Conservation (phyloP, 179 eudicot genomes). For the Carnegiea gigantea region DNA sequence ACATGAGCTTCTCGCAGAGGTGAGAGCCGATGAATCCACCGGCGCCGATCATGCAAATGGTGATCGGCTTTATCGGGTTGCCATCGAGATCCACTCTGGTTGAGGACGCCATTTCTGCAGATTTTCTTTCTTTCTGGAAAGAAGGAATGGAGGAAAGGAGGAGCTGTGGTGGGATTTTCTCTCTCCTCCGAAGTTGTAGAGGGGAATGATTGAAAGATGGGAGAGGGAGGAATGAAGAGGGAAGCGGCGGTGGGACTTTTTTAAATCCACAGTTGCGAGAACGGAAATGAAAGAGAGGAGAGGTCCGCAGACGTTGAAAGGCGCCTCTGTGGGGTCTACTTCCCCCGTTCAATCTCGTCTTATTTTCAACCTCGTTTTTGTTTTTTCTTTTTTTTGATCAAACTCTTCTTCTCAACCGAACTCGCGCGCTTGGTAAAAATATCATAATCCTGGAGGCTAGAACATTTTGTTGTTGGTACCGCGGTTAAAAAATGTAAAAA, state of each 20-base stretch:
- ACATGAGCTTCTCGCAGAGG: constrained; percentile 83
- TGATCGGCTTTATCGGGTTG: constrained; percentile 55
- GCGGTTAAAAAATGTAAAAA: too few relatives aligned
- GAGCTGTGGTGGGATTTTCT: neutral
- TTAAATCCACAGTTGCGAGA: neutral
- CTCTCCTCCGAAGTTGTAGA: neutral
- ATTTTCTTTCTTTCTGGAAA: constrained; percentile 7
- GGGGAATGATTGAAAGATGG: neutral
- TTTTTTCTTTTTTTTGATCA: too few relatives aligned
- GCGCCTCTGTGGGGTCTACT: neutral
- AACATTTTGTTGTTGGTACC: too few relatives aligned
- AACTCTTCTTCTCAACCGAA: too few relatives aligned
- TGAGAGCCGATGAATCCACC: constrained; percentile 99
- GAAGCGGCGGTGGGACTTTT: neutral
- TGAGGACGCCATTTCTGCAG: constrained; percentile 33
- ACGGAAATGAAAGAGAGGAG: neutral
- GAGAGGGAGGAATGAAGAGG: too few relatives aligned
- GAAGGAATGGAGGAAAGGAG: neutral
- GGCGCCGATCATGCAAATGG: constrained; percentile 96
- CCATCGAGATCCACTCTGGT: constrained; percentile 91
- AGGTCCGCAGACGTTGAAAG: neutral
- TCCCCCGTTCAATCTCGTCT: neutral
- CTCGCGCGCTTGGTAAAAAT: too few relatives aligned
- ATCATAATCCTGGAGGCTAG: too few relatives aligned
- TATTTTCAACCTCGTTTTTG: too few relatives aligned